Percentiles rank a stretch among this genome's conserved stretches.
These are phyloP conservation scores for Diaporthe velutina DNA, from an alignment of 2,329 filamentous ascomycete species.

Conservation along the genomic window DNA sequence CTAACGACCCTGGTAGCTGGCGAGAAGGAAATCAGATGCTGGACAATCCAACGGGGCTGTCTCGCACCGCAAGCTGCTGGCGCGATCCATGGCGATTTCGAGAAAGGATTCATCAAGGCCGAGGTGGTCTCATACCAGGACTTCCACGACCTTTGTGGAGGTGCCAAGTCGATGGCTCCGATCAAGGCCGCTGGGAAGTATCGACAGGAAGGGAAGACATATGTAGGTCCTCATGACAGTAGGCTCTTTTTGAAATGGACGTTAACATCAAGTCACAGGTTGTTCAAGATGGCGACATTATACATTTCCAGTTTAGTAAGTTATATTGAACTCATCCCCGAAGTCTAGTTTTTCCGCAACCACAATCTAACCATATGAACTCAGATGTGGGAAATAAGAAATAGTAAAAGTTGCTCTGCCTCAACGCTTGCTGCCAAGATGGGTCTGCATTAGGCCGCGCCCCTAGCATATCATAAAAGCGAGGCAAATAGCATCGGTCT, in stretches of 20 bases:
- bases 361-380: not conserved
- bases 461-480: too few relatives aligned
- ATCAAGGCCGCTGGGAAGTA: slow-evolving; percentile 61
- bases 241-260: not conserved
- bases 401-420: not conserved
- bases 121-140: slow-evolving; percentile 60
- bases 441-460: not conserved
- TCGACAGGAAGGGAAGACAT: slow-evolving; percentile 58
- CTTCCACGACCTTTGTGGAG: slow-evolving; percentile 58
- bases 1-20: slow-evolving; percentile 48
- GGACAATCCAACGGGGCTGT: slow-evolving; percentile 55
- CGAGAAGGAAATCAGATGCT: slow-evolving; percentile 60
- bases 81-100: slow-evolving; percentile 58
- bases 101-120: slow-evolving; percentile 59
- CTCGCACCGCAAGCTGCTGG: slow-evolving; percentile 57
- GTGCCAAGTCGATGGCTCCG: slow-evolving; percentile 57
- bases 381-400: slow-evolving; percentile 35
- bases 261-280: slow-evolving; percentile 47
- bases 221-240: slow-evolving; percentile 47
- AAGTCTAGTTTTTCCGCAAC: too few relatives aligned
- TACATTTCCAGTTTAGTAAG: slow-evolving; percentile 60
- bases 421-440: not conserved
- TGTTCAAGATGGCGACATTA: slow-evolving; percentile 58
- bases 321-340: slow-evolving; percentile 25
- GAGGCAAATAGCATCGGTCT: too few relatives aligned